Evolutionary conservation across 257 asterid species (phyloP), one percentile per base, ranked within the genome.

Genomic region (Nicotiana undulata): DNA sequence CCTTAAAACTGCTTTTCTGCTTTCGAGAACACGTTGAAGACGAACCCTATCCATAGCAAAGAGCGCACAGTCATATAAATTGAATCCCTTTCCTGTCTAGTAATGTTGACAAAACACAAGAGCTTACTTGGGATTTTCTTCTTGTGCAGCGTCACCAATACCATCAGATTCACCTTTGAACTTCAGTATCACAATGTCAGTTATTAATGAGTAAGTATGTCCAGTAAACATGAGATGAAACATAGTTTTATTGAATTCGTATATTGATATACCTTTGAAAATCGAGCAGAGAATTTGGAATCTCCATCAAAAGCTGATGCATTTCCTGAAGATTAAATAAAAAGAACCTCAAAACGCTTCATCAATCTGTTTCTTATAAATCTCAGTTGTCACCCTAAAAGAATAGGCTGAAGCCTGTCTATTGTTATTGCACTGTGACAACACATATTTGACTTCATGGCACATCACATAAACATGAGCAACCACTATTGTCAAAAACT

Each of bases 11-110:
- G 92, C 91, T 82, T 88, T 92, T 75, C 98, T 92, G 37, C 90
- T 82, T 88, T 90, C 97, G 86, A 93, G 60, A 81, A 88, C 92
- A 63, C 94, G 92, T 76, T 90, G 91, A 75, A 93, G 95, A 79
- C 90, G 90, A 84, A 87, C 63, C 90, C 98, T 93, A 81, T 29
- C 72, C 83, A 85, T 74, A 49, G 31, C 58, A 82, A 84, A 34
- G 5, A n/a, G 55, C 29, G 13, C 51, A 28, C 9, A 82, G n/a
- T 61, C 59, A 49, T 63, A 76, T 46, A 22, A 61, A 68, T 6
- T 44, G 37, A 75, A 53, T 22, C 52, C 34, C 64, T 56, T 67
- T 37, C 68, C 70, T 80, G 49, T 82, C 78, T 12, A 18, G 13
- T n/a, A 16, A 65, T 16, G 26, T 13, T 61, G 61, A 79, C 61